These are phyloP conservation scores for Lepidium africanum DNA, from an alignment of 345 rosid genomes.

Conservation along the genomic window DNA sequence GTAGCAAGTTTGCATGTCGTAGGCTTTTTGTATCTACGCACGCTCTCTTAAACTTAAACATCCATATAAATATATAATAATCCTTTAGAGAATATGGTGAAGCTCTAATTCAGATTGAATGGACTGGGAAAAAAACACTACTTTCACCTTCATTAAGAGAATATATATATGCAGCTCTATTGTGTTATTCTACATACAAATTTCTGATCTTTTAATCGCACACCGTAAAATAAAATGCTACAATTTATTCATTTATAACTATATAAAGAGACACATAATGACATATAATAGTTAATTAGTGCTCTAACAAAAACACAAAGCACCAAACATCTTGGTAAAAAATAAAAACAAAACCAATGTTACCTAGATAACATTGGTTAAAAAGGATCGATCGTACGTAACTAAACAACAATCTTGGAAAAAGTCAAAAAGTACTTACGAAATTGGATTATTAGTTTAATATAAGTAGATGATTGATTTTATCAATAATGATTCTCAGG, in stretches of 20 bases:
- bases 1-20: background rate
- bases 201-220: background rate
- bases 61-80: no score
- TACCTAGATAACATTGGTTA: constrained; percentile 8
- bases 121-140: background rate
- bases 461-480: background rate
- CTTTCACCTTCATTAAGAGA: no score
- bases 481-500: constrained; percentile 39
- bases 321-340: constrained; percentile 10
- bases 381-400: constrained; percentile 1
- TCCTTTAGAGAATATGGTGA: no score
- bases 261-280: background rate
- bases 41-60: background rate
- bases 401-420: background rate
- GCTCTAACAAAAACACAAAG: constrained; percentile 29
- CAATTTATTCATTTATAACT: background rate
- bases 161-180: background rate
- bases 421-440: background rate
- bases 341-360: background rate
- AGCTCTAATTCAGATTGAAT: background rate
- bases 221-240: background rate
- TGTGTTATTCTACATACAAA: background rate
- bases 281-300: background rate
- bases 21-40: no score
- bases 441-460: background rate